Evolutionary conservation across 1,284 basidiomycete species (phyloP).

Genomic region (Cutaneotrichosporon dermatis): DNA sequence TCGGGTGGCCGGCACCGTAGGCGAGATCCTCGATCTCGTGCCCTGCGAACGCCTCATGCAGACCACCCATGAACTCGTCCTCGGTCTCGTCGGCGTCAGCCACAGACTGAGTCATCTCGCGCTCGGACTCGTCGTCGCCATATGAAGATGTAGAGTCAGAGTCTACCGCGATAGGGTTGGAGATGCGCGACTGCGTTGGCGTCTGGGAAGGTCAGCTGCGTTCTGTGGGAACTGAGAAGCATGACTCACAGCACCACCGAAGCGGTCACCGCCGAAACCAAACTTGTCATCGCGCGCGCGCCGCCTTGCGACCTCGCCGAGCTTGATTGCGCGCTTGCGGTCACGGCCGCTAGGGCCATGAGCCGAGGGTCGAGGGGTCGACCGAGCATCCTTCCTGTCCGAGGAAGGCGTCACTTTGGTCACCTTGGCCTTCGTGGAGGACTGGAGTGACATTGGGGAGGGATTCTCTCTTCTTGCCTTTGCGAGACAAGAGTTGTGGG

Average conservation of each 20-base stretch:
- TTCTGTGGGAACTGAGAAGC: neutral
- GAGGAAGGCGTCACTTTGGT: slow-evolving; percentile 9
- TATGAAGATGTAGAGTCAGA: slow-evolving; percentile 40
- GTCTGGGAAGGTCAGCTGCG: slow-evolving; percentile 4
- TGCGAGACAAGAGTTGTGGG: slow-evolving; percentile 1
- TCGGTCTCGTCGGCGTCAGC: slow-evolving; percentile 22
- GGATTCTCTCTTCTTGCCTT: slow-evolving; percentile 17
- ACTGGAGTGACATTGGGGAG: neutral
- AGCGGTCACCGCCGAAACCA: slow-evolving; percentile 26
- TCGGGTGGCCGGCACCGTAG: slow-evolving; percentile 39
- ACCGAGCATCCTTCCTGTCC: neutral
- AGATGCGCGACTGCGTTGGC: slow-evolving; percentile 18
- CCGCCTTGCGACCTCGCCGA: slow-evolving; percentile 35
- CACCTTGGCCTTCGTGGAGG: slow-evolving; percentile 9
- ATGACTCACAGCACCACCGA: slow-evolving; percentile 19
- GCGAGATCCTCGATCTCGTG: slow-evolving; percentile 46
- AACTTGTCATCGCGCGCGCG: slow-evolving; percentile 44
- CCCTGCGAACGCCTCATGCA: slow-evolving; percentile 41
- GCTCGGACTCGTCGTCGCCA: slow-evolving; percentile 44
- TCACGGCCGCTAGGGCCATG: slow-evolving; percentile 33
- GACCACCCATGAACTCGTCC: slow-evolving; percentile 30
- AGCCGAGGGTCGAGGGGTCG: slow-evolving; percentile 16
- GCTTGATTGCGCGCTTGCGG: slow-evolving; percentile 35
- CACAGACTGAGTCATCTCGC: slow-evolving; percentile 16
- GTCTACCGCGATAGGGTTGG: slow-evolving; percentile 11